Evolutionary conservation across 1,284 basidiomycete genomes (phyloP).

Genomic region (Ganoderma lingzhi): DNA sequence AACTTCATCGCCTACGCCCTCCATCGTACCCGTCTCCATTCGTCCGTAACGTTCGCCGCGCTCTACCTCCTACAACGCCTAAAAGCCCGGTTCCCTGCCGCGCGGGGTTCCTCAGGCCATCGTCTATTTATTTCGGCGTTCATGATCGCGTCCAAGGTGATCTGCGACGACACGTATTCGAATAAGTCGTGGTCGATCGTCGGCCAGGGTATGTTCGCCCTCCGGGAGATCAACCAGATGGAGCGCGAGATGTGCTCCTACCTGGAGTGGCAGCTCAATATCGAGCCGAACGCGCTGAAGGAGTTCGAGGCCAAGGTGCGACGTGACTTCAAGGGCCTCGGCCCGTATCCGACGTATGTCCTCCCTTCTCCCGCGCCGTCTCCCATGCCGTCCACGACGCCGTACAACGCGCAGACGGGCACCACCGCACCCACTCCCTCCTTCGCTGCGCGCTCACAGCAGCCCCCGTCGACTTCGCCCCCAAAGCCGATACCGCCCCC

Average conservation of each 20-base stretch:
- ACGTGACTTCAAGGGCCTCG: constrained; percentile 64
- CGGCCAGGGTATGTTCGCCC: constrained; percentile 89
- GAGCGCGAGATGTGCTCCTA: constrained; percentile 94
- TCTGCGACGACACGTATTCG: constrained; percentile 96
- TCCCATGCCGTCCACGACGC: constrained; percentile 56
- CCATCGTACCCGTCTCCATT: constrained; percentile 86
- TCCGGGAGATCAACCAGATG: constrained; percentile 96
- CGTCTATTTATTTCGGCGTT: constrained; percentile 92
- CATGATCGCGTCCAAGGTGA: constrained; percentile 93
- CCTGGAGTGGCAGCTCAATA: constrained; percentile 90
- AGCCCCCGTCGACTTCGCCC: constrained; percentile 27
- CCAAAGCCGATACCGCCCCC: constrained; percentile 30
- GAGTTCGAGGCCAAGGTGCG: constrained; percentile 72
- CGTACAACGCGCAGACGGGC: constrained; percentile 28
- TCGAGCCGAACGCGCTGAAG: constrained; percentile 70
- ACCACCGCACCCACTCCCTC: constrained; percentile 47
- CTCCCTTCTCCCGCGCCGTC: constrained; percentile 62
- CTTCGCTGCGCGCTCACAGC: constrained; percentile 15
- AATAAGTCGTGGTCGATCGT: constrained; percentile 97
- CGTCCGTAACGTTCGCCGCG: constrained; percentile 86
- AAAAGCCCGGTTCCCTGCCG: constrained; percentile 92
- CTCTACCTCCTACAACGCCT: constrained; percentile 87
- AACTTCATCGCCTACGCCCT: constrained; percentile 91
- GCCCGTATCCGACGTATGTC: constrained; percentile 66
- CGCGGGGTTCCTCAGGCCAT: constrained; percentile 91